Percentiles rank a stretch among this genome's conserved stretches.
Conservation (phyloP, 768 basidiomycete species). For the Boletus pseudopeckii region DNA sequence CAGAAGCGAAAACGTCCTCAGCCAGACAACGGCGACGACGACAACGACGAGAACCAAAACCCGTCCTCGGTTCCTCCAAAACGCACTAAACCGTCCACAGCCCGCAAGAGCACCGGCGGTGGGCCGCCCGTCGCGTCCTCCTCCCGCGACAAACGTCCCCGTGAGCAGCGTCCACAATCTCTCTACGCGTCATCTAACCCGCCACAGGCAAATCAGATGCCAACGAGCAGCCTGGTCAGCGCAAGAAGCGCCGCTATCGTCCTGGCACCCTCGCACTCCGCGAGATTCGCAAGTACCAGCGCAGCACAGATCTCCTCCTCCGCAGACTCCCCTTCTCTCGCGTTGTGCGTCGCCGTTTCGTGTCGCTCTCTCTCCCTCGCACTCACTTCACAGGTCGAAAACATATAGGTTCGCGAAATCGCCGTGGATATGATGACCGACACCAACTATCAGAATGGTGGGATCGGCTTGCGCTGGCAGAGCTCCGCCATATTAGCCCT, state of each 20-base stretch:
- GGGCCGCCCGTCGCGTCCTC: conserved; percentile 30
- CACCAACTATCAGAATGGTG: conserved; percentile 54
- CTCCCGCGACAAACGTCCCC: conserved; percentile 24
- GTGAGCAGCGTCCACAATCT: conserved; percentile 18
- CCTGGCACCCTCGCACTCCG: conserved; percentile 88
- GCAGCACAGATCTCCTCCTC: conserved; percentile 84
- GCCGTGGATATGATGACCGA: conserved; percentile 87
- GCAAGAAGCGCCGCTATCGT: conserved; percentile 68
- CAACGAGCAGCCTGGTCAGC: conserved; percentile 25
- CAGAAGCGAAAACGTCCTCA: conserved; percentile 44
- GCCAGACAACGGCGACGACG: conserved; percentile 32
- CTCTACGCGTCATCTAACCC: conserved; percentile 11
- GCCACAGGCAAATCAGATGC: conserved; percentile 20
- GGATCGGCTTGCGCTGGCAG: conserved; percentile 83
- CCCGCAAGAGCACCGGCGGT: conserved; percentile 84
- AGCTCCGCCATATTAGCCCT: conserved; percentile 89
- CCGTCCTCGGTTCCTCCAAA: conserved; percentile 38
- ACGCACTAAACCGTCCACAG: conserved; percentile 55
- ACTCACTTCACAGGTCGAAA: conserved; percentile 1
- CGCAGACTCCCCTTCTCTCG: conserved; percentile 90
- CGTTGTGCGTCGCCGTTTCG: conserved; percentile 53
- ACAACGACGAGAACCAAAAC: conserved; percentile 5
- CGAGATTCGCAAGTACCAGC: conserved; percentile 94
- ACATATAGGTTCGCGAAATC: conserved; percentile 89
- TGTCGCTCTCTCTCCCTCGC: background rate